Percentiles rank a stretch among this genome's conserved stretches.
Conservation (phyloP, 202 grass and related monocot species). For the Panicum virgatum region DNA sequence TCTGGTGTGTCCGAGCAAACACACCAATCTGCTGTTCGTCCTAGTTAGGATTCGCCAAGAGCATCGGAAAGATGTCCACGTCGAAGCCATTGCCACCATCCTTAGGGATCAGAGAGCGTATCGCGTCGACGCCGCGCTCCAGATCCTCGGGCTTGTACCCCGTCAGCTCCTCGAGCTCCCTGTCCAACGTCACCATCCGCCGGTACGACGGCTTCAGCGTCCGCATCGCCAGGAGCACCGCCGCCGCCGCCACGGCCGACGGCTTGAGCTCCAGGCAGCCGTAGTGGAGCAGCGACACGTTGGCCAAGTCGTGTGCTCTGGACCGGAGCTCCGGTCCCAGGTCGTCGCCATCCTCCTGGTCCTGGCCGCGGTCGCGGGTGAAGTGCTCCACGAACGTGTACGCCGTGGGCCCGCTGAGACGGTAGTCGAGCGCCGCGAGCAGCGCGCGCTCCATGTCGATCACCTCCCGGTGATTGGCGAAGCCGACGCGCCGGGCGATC, state of each 20-base stretch:
- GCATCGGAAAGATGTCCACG: neutral
- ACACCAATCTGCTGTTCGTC: neutral
- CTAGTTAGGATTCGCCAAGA: neutral
- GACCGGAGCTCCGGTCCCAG: neutral
- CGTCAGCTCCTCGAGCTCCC: slow-evolving; percentile 12
- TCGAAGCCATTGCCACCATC: neutral
- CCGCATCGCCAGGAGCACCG: slow-evolving; percentile 10
- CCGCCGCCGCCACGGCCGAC: slow-evolving; percentile 32
- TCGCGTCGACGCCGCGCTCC: neutral
- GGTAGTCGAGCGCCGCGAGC: slow-evolving; percentile 12
- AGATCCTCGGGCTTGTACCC: slow-evolving; percentile 17
- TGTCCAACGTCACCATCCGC: neutral
- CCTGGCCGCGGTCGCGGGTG: neutral
- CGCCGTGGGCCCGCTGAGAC: slow-evolving; percentile 12
- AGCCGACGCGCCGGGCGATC: neutral
- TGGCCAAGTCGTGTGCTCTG: neutral
- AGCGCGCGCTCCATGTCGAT: neutral
- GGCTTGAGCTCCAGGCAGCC: slow-evolving; percentile 10
- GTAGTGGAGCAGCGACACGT: slow-evolving; percentile 27
- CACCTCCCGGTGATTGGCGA: neutral
- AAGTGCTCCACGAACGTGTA: slow-evolving; percentile 40
- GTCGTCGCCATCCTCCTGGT: neutral
- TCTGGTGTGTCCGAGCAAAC: neutral
- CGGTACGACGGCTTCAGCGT: neutral
- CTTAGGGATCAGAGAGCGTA: neutral